These are phyloP conservation scores for Vaccinium myrtillus DNA, from an alignment of 148 eudicot genomes.

Conservation along the genomic window DNA sequence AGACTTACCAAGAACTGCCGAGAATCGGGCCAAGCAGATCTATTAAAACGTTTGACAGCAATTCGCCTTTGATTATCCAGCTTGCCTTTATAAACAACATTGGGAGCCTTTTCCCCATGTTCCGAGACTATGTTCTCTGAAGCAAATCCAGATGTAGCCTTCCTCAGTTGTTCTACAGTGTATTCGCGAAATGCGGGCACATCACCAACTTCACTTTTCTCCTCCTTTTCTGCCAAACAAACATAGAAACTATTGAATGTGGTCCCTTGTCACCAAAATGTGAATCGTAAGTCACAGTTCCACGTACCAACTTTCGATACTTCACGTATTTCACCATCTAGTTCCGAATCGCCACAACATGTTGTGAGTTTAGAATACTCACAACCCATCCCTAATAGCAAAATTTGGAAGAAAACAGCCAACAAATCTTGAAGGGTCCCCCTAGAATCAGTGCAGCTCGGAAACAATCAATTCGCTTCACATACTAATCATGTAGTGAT, in stretches of 20 bases:
- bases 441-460: slow-evolving; percentile 6
- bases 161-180: slow-evolving; percentile 69
- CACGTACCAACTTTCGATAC: slow-evolving; percentile 49
- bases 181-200: slow-evolving; percentile 69
- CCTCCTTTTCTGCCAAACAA: slow-evolving; percentile 55
- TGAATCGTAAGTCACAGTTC: not conserved
- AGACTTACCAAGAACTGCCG: slow-evolving; percentile 80
- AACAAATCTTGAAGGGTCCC: slow-evolving; percentile 14
- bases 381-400: slow-evolving; percentile 59
- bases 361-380: slow-evolving; percentile 45
- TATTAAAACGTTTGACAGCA: slow-evolving; percentile 89
- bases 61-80: slow-evolving; percentile 75
- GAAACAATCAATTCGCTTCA: slow-evolving; percentile 20
- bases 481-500: not conserved
- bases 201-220: slow-evolving; percentile 47
- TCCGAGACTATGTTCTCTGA: slow-evolving; percentile 93
- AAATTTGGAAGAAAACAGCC: slow-evolving; percentile 15
- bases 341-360: slow-evolving; percentile 58
- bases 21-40: slow-evolving; percentile 97
- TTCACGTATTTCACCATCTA: slow-evolving; percentile 41
- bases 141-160: slow-evolving; percentile 89
- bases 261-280: not conserved
- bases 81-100: slow-evolving; percentile 88
- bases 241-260: not conserved
- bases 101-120: slow-evolving; percentile 97